Evolutionary conservation across 108 stramenopile species (phyloP).

Genomic region (Mediolabrus comicus): DNA sequence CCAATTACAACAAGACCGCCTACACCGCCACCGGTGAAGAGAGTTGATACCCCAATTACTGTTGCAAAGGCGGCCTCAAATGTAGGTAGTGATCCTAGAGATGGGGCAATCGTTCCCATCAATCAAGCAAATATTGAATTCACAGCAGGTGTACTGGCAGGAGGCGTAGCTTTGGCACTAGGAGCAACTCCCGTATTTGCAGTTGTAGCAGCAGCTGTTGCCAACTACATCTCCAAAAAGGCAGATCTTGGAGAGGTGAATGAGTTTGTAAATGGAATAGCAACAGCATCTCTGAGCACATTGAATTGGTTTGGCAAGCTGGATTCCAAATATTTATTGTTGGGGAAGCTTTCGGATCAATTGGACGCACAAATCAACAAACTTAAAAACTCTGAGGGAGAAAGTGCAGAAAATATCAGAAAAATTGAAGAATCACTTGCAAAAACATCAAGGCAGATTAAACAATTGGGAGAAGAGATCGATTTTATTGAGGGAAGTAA

Average conservation of each 20-base stretch:
- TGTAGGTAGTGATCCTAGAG: not conserved
- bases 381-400: conserved; percentile 37
- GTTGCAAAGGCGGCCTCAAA: not conserved
- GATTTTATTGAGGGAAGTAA: conserved; percentile 47
- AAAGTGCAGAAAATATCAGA: conserved; percentile 33
- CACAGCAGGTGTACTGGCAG: conserved; percentile 43
- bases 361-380: conserved; percentile 28
- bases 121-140: conserved; percentile 46
- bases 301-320: conserved; percentile 48
- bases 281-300: conserved; percentile 38
- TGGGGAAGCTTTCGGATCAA: conserved; percentile 32
- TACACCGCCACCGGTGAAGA: not conserved
- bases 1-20: conserved; percentile 2
- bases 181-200: conserved; percentile 29
- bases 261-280: conserved; percentile 38
- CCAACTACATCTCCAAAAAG: conserved; percentile 49
- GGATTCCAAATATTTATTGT: conserved; percentile 38
- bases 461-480: conserved; percentile 39
- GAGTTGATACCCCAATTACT: not conserved
- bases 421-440: conserved; percentile 34
- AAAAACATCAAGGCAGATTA: conserved; percentile 32
- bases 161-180: conserved; percentile 27
- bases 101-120: conserved; percentile 46
- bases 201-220: conserved; percentile 41
- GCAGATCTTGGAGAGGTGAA: conserved; percentile 45